Base-by-base conservation (phyloP, 202 grass and related monocot species). In the Panicum virgatum region DNA sequence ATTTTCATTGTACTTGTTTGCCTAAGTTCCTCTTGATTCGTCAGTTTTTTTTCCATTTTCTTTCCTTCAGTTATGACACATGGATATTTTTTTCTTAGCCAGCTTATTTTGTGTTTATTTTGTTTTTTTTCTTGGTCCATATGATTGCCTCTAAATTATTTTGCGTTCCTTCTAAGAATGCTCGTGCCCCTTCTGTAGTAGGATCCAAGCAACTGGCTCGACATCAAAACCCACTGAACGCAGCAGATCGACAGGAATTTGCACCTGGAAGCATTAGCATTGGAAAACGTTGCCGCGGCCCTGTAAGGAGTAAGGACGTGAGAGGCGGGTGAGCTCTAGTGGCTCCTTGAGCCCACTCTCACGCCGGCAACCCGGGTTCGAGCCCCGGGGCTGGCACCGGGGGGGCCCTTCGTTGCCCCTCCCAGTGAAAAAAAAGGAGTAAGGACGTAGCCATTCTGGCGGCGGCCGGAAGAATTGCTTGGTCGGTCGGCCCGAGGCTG, bases 1-100 rank as follows among this genome's bases (percentile, higher is more conserved):
- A 66, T 64, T 73, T 20, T 29, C 57, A 3, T 69, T 66, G 12
- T 32, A 80, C 62, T 66, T 64, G n/a, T 79, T 80, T 85, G 27
- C 46, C 29, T 43, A 40, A 58, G 27, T 58, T 86, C n/a, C 39
- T 37, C 15, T 39, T 36, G 34, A 69, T 59, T 65, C 29, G 23
- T 77, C 23, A 32, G 53, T 13, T 20, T 3, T 72, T 65, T 6
- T 5, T n/a, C n/a, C 12, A 19, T 77, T 15, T 13, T 46, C 51
- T 70, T 62, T 13, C 9, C 36, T 32, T 20, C 20, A 51, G 7
- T 69, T 76, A n/a, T 69, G 63, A 54, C 27, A 22, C 54, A 62
- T 51, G 62, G 25, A 10, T 15, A 43, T 52, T 34, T n/a, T 77
- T 69, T 25, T 0, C 29, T 5, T 37, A 38, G 16, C 14, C 16